Conservation (phyloP, 2,329 filamentous ascomycete genomes). For the Cladorrhinum sp. region DNA sequence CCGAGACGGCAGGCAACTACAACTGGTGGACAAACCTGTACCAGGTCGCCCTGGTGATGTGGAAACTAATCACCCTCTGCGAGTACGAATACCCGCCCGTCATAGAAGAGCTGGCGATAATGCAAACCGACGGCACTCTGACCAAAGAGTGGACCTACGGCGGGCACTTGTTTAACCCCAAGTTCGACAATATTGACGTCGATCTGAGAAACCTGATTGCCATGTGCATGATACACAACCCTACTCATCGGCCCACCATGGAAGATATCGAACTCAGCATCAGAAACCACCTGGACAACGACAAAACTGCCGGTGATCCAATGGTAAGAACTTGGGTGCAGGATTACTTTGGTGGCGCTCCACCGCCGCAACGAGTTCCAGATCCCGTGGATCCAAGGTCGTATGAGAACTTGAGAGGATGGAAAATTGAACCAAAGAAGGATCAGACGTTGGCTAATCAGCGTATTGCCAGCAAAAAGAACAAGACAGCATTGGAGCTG, state of each 20-base stretch:
- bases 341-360: neutral
- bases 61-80: slow-evolving; percentile 33
- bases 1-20: slow-evolving; percentile 14
- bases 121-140: neutral
- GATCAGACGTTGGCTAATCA: neutral
- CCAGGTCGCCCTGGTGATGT: slow-evolving; percentile 17
- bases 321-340: neutral
- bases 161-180: neutral
- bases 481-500: neutral
- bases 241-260: slow-evolving; percentile 26
- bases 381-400: neutral
- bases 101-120: slow-evolving; percentile 17
- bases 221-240: slow-evolving; percentile 9
- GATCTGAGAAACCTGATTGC: slow-evolving; percentile 9
- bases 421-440: neutral
- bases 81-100: slow-evolving; percentile 32
- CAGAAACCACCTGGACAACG: neutral
- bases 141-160: slow-evolving; percentile 11
- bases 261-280: neutral
- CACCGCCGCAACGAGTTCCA: neutral
- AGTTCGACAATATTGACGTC: neutral
- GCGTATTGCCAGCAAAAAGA: no score
- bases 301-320: neutral
- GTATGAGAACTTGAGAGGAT: neutral
- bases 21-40: slow-evolving; percentile 19